phyloP scores from a whole-genome alignment of 345 rosid species.

The Brassica napus region Da-Ae NC_063446.1:5279001-5279500 shows the following conservation, averaged over 20 bases:
- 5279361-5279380: not conserved
- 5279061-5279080: constrained; percentile 38
- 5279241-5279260: constrained; percentile 74
- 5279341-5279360: constrained; percentile 14
- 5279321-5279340: constrained; percentile 30
- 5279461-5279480: constrained; percentile 16
- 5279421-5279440: constrained; percentile 35
- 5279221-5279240: constrained; percentile 57
- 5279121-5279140: constrained; percentile 47
- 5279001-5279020: constrained; percentile 54
- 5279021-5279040: constrained; percentile 57
- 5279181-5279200: constrained; percentile 78
- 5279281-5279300: constrained; percentile 35
- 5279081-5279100: constrained; percentile 54
- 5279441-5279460: constrained; percentile 30
- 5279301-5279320: constrained; percentile 21
- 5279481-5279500: not conserved
- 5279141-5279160: constrained; percentile 47
- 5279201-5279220: constrained; percentile 55
- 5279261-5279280: constrained; percentile 63
- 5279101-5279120: constrained; percentile 64
- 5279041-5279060: constrained; percentile 71
- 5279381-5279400: not conserved
- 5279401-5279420: constrained; percentile 17
- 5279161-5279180: constrained; percentile 74